Conservation (phyloP, 345 rosid genomes). For the Citrus unshiu region DNA sequence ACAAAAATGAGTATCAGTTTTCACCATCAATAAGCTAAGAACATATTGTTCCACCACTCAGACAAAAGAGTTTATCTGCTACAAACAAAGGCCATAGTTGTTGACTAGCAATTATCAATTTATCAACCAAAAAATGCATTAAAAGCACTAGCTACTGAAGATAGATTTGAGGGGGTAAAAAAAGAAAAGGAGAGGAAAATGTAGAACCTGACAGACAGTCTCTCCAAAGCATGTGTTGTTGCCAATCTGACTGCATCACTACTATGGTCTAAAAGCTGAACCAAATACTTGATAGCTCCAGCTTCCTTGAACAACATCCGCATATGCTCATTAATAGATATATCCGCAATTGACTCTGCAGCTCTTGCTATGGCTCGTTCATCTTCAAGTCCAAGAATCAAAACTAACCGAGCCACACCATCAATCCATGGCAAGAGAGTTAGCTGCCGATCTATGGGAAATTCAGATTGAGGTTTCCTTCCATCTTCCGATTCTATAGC, state of each 20-base stretch:
- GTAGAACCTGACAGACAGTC: conserved; percentile 66
- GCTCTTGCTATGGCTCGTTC: conserved; percentile 65
- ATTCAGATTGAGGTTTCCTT: conserved; percentile 35
- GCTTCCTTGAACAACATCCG: conserved; percentile 81
- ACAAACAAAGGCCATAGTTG: not conserved
- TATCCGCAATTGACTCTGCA: conserved; percentile 74
- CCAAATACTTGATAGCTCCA: conserved; percentile 68
- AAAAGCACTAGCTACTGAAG: not conserved
- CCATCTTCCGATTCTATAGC: conserved; percentile 68
- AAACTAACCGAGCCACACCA: conserved; percentile 86
- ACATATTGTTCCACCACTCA: not conserved
- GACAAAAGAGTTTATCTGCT: not conserved
- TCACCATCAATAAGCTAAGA: not conserved
- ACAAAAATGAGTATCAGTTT: not conserved
- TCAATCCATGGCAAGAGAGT: conserved; percentile 74
- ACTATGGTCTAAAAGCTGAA: conserved; percentile 61
- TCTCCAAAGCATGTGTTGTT: conserved; percentile 59
- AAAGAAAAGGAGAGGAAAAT: not conserved
- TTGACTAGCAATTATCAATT: not conserved
- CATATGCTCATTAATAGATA: conserved; percentile 74
- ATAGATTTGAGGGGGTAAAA: not conserved
- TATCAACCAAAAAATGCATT: not conserved
- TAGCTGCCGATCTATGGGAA: conserved; percentile 26
- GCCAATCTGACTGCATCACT: conserved; percentile 50
- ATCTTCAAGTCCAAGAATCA: conserved; percentile 79